Conservation (phyloP, 2,329 filamentous ascomycete genomes). For the Trichophyton mentagrophytes region DNA sequence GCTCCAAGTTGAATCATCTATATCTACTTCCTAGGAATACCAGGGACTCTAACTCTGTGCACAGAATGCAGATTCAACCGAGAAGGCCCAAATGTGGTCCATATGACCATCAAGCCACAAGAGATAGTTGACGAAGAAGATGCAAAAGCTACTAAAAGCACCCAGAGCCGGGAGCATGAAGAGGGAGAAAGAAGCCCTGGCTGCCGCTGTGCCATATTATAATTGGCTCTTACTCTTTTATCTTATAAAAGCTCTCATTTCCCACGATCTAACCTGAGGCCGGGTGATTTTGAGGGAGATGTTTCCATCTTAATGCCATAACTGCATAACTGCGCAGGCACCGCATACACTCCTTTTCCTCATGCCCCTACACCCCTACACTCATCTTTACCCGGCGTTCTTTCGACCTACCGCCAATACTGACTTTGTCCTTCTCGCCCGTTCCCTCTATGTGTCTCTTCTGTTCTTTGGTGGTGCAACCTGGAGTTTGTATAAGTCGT, state of each 20-base stretch:
- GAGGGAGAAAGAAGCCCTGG: constrained; percentile 45
- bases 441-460: no score
- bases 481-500: neutral
- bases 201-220: constrained; percentile 54
- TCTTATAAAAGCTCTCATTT: neutral
- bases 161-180: constrained; percentile 39
- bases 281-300: neutral
- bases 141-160: constrained; percentile 50
- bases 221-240: constrained; percentile 9
- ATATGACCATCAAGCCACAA: constrained; percentile 83
- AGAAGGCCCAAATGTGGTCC: constrained; percentile 70
- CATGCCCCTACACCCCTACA: neutral
- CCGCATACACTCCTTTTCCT: neutral
- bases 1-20: neutral
- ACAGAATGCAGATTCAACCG: constrained; percentile 66
- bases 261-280: neutral
- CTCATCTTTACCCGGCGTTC: neutral
- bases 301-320: no score
- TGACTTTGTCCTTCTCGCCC: neutral
- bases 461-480: neutral
- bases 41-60: neutral
- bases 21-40: neutral
- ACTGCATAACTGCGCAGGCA: neutral
- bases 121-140: constrained; percentile 68
- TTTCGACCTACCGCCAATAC: neutral